These are phyloP conservation scores for Heterobasidion parviporum DNA, from an alignment of 1,284 basidiomycete species.

Conservation along the genomic window DNA sequence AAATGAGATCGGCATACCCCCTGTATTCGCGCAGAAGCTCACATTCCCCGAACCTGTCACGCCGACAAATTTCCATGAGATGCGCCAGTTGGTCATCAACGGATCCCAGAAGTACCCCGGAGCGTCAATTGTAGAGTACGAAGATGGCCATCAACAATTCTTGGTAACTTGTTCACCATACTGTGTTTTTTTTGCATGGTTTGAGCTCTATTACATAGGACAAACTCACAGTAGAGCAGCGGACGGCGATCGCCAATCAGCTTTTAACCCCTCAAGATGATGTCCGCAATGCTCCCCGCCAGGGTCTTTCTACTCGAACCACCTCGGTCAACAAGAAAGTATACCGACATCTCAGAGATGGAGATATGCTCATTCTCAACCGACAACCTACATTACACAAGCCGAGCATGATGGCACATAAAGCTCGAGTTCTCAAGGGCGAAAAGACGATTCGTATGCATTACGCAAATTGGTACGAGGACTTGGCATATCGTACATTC, in stretches of 20 bases:
- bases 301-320: conserved; percentile 63
- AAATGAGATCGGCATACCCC: conserved; percentile 97
- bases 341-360: conserved; percentile 90
- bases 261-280: conserved; percentile 88
- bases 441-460: conserved; percentile 99
- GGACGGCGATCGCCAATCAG: conserved; percentile 96
- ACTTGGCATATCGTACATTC: background rate
- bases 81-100: conserved; percentile 89
- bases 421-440: conserved; percentile 85
- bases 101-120: conserved; percentile 90
- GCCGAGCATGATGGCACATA: conserved; percentile 99
- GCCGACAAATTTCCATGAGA: conserved; percentile 80
- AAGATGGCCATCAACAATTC: conserved; percentile 84
- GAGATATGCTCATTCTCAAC: conserved; percentile 94
- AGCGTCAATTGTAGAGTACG: conserved; percentile 91
- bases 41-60: conserved; percentile 99
- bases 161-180: conserved; percentile 39
- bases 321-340: conserved; percentile 93
- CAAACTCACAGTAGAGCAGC: conserved; percentile 78
- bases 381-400: conserved; percentile 99
- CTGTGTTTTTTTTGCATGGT: background rate
- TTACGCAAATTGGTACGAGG: conserved; percentile 91
- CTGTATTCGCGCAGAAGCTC: conserved; percentile 94
- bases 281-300: conserved; percentile 36
- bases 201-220: conserved; percentile 42